Base-by-base conservation (phyloP, 441 rosid genomes). In the Adansonia rubrostipa region DNA sequence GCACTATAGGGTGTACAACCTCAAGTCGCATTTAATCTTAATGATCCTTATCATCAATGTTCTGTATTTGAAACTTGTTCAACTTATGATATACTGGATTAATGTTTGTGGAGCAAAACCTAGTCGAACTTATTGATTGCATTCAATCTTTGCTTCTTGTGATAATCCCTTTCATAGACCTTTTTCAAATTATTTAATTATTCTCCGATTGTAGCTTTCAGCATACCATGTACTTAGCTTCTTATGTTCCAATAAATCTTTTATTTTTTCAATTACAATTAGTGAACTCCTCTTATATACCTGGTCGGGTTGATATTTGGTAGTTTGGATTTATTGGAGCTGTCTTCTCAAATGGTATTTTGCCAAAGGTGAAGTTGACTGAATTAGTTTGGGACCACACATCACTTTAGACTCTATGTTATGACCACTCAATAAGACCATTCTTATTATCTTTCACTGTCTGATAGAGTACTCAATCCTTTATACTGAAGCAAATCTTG, bases 401-500 rank as follows among this genome's bases (percentile, higher is more conserved):
- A 20, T 20, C 10, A 60, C 11, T 22, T 22, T 1, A 11, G 36
- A 20, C 15, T 24, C 65, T 61, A 9, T 22, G 65, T 24, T 61
- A 24, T 40, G 50, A 65, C 3, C 40, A 20, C 48, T 40, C 13
- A n/a, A 65, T 36, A 36, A 15, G 48, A 8, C 15, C 70, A 36
- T 15, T 42, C 6, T 15, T 36, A n/a, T 10, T 19, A 68, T 47
- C 17, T 19, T 68, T 9, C 15, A 19, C 9, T 45, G 20, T 48
- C 53, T 1, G 20, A 44, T 20, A 17, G 54, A 19, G 33, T 68
- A 45, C 54, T 45, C 11, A 4, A 45, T 68, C 72, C 56, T 45
- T 68, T 68, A n/a, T 7, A 67, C 5, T 70, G 47, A 64, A 15
- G 69, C 0, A 1, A 64, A 64, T 64, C 69, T 40, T 65, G 48